These are phyloP conservation scores for sunflower (Helianthus annuus) DNA, from an alignment of 129 eudicot genomes.

Conservation along the genomic window HanXRQr2.0-SUNRISE NC_035448.2:205105913-205106412, in stretches of 20 bases:
- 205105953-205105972: background rate
- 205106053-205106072: constrained; percentile 20
- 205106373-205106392: constrained; percentile 57
- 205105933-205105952: background rate
- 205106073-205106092: constrained; percentile 20
- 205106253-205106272: constrained; percentile 32
- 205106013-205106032: constrained; percentile 24
- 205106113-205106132: constrained; percentile 27
- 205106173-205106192: constrained; percentile 26
- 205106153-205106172: constrained; percentile 38
- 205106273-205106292: constrained; percentile 27
- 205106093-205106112: constrained; percentile 23
- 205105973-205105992: constrained; percentile 17
- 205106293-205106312: constrained; percentile 28
- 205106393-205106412: constrained; percentile 85
- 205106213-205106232: constrained; percentile 27
- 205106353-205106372: constrained; percentile 25
- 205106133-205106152: constrained; percentile 32
- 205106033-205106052: background rate
- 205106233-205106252: constrained; percentile 35
- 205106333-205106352: background rate
- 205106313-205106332: constrained; percentile 20
- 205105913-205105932: background rate
- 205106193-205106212: constrained; percentile 6
- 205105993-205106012: constrained; percentile 8